phyloP scores from a whole-genome alignment of 495 filamentous ascomycete species.

The Tuber brumale region DNA sequence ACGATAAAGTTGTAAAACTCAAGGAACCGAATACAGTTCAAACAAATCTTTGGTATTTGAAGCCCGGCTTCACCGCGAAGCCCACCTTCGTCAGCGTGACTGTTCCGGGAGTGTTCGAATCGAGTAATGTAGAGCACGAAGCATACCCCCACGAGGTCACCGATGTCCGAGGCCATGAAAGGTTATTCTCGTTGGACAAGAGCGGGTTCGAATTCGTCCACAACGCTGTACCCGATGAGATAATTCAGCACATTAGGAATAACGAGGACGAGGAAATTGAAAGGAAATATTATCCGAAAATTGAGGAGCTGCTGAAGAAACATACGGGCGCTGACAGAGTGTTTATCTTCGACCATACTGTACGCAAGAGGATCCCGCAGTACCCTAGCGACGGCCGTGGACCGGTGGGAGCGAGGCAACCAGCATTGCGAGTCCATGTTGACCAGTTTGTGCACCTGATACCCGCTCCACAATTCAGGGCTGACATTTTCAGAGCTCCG shows the following conservation, averaged over 20 bases:
- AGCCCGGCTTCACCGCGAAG: neutral
- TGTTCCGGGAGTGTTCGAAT: neutral
- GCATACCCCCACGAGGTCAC: neutral
- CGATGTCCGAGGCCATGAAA: conserved; percentile 1
- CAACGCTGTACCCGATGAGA: neutral
- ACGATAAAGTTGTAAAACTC: neutral
- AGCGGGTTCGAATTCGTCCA: neutral
- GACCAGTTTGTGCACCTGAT: neutral
- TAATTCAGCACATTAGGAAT: neutral
- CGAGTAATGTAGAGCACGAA: neutral
- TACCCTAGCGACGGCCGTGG: neutral
- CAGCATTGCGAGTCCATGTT: neutral
- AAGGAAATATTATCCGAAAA: conserved; percentile 1
- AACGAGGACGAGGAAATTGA: neutral
- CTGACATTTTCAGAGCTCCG: neutral
- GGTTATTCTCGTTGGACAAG: conserved; percentile 8
- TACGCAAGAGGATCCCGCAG: neutral
- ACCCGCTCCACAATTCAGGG: neutral
- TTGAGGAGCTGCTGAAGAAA: conserved; percentile 3
- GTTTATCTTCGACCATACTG: conserved; percentile 4
- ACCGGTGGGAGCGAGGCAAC: neutral
- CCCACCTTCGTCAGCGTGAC: neutral
- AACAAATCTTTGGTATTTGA: neutral
- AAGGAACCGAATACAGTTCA: neutral
- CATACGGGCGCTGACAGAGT: neutral